A percentile compares a stretch with the other conserved stretches of the same genome.
These are phyloP conservation scores for Phytophthora ohioensis DNA, from an alignment of 352 stramenopile genomes.

Conservation along the genomic window DNA sequence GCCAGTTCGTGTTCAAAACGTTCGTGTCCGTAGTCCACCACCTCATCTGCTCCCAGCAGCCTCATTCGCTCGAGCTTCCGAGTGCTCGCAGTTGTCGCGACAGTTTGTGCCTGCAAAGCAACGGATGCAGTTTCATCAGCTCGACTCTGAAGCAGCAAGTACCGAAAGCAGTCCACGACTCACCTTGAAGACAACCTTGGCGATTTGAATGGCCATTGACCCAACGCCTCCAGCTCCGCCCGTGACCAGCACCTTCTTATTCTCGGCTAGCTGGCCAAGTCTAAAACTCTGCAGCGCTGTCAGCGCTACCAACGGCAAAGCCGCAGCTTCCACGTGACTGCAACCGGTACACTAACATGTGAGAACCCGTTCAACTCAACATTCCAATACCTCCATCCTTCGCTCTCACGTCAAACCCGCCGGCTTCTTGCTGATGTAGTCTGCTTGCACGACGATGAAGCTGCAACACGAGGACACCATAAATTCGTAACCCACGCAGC, in stretches of 20 bases:
- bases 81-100: constrained; percentile 74
- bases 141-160: background rate
- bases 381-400: background rate
- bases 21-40: constrained; percentile 76
- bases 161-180: background rate
- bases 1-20: constrained; percentile 71
- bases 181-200: constrained; percentile 81
- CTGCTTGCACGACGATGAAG: constrained; percentile 57
- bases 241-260: constrained; percentile 81
- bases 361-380: background rate
- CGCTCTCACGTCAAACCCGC: constrained; percentile 59
- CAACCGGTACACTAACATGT: background rate
- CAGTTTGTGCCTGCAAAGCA: constrained; percentile 52
- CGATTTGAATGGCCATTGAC: constrained; percentile 78
- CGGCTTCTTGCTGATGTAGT: constrained; percentile 77
- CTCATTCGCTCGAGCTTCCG: constrained; percentile 76
- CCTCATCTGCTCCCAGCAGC: constrained; percentile 69
- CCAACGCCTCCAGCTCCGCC: constrained; percentile 76
- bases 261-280: constrained; percentile 53
- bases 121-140: background rate
- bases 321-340: constrained; percentile 74
- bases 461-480: constrained; percentile 30
- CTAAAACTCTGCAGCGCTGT: constrained; percentile 67
- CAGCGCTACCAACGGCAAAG: constrained; percentile 64
- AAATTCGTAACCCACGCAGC: background rate